phyloP scores from a whole-genome alignment of 306 rosid genomes.

The Castanea sativa region DNA sequence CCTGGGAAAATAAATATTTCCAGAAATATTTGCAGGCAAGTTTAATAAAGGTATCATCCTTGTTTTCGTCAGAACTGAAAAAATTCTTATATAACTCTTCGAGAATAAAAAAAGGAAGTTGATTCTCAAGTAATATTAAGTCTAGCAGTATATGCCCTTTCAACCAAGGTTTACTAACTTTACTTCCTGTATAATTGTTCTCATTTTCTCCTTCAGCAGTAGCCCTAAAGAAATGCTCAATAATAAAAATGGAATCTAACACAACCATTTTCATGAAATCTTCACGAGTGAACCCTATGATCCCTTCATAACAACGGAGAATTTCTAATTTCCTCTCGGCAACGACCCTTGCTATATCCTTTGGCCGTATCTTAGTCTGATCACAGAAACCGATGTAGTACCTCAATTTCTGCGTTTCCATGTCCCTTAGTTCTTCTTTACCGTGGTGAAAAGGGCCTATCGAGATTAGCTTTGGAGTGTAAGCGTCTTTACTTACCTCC shows the following conservation, averaged over 20 bases:
- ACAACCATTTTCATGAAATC: background rate
- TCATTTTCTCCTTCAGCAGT: background rate
- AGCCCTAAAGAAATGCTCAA: conserved; percentile 8
- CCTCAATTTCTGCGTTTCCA: background rate
- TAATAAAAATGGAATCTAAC: conserved; percentile 26
- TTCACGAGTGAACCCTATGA: no score
- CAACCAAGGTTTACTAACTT: conserved; percentile 17
- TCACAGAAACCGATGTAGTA: background rate
- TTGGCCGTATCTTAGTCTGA: background rate
- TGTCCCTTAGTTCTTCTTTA: background rate
- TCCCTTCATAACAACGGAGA: background rate
- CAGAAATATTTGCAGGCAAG: no score
- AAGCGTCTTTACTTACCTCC: background rate
- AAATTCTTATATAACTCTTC: background rate
- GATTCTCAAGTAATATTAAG: conserved; percentile 31
- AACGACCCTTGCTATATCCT: background rate
- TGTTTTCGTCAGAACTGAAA: no score
- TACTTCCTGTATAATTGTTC: background rate
- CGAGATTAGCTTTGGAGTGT: conserved; percentile 21
- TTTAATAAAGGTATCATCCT: no score
- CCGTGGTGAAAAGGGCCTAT: conserved; percentile 24
- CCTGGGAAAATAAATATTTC: no score
- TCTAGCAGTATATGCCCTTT: conserved; percentile 6
- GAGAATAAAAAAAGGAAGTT: conserved; percentile 26
- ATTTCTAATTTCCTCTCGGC: background rate